Evolutionary conservation across 805 yeast species (phyloP).

Genomic region (Spathaspora arborariae): DNA sequence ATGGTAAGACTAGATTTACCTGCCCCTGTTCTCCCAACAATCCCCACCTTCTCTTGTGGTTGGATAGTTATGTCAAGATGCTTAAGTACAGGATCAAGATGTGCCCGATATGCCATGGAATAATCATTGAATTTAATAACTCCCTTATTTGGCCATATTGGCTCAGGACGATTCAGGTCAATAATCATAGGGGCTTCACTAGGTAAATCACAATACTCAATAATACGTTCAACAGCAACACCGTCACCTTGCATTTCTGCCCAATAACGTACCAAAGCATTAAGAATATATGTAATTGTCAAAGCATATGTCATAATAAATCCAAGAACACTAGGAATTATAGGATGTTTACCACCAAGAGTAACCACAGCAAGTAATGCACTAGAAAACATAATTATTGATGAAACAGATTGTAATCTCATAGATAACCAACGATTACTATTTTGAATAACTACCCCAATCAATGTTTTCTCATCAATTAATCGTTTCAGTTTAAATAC

Average conservation of each 20-base stretch:
- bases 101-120: constrained; percentile 81
- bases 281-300: constrained; percentile 26
- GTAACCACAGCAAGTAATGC: constrained; percentile 25
- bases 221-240: constrained; percentile 33
- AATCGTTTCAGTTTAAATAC: constrained; percentile 19
- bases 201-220: constrained; percentile 32
- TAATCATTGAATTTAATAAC: constrained; percentile 64
- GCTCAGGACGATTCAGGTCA: constrained; percentile 29
- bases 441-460: constrained; percentile 18
- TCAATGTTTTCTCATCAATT: constrained; percentile 21
- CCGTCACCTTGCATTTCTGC: constrained; percentile 33
- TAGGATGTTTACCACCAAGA: constrained; percentile 17
- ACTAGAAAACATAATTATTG: constrained; percentile 26
- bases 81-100: constrained; percentile 74
- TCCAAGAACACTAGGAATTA: constrained; percentile 34
- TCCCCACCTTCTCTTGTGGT: constrained; percentile 83
- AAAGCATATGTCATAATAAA: constrained; percentile 35
- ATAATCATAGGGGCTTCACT: constrained; percentile 47
- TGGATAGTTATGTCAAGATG: constrained; percentile 60
- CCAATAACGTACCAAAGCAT: constrained; percentile 30
- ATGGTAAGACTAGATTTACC: constrained; percentile 86
- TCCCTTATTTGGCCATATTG: constrained; percentile 73
- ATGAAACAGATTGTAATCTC: constrained; percentile 34
- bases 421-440: constrained; percentile 34
- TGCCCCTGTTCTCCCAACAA: constrained; percentile 97